phyloP scores from a whole-genome alignment of 192 early-diverging fungal species.

The Allomyces macrogynus region DNA sequence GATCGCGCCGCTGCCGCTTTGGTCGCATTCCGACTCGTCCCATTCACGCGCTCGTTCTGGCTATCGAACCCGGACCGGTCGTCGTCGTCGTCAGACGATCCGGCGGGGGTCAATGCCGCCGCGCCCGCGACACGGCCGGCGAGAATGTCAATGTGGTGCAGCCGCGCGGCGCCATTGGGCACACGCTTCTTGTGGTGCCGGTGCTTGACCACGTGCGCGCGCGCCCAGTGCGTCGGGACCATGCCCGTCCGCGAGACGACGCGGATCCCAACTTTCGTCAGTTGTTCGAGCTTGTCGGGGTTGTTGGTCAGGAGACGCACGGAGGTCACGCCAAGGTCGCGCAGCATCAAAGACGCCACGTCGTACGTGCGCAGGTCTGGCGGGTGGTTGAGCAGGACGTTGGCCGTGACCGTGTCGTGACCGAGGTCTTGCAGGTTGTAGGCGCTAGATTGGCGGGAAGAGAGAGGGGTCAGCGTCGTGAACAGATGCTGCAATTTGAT shows the following conservation, averaged over 20 bases:
- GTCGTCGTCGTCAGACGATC: constrained; percentile 10
- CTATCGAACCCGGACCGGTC: constrained; percentile 1
- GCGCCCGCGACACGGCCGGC: not conserved
- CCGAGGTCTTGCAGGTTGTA: constrained; percentile 95
- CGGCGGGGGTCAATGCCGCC: constrained; percentile 8
- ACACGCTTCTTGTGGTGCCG: constrained; percentile 10
- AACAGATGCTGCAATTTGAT: no score
- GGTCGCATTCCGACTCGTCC: not conserved
- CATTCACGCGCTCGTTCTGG: not conserved
- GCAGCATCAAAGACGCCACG: constrained; percentile 68
- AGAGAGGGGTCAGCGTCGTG: no score
- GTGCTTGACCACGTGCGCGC: constrained; percentile 8
- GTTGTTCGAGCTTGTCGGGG: constrained; percentile 72
- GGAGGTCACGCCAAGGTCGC: constrained; percentile 49
- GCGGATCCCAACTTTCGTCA: constrained; percentile 46
- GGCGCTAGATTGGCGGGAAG: constrained; percentile 26
- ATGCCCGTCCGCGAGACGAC: constrained; percentile 71
- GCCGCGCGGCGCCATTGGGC: not conserved
- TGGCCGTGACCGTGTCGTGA: constrained; percentile 82
- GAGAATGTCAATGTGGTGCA: not conserved
- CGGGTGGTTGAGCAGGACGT: constrained; percentile 70
- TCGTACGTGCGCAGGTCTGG: constrained; percentile 87
- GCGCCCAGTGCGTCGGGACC: constrained; percentile 69
- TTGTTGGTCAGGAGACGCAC: constrained; percentile 88
- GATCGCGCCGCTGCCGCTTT: constrained; percentile 8